Evolutionary conservation across 768 basidiomycete genomes (phyloP), one percentile per base, ranked within the genome.

Genomic region (Naganishia onofrii): DNA sequence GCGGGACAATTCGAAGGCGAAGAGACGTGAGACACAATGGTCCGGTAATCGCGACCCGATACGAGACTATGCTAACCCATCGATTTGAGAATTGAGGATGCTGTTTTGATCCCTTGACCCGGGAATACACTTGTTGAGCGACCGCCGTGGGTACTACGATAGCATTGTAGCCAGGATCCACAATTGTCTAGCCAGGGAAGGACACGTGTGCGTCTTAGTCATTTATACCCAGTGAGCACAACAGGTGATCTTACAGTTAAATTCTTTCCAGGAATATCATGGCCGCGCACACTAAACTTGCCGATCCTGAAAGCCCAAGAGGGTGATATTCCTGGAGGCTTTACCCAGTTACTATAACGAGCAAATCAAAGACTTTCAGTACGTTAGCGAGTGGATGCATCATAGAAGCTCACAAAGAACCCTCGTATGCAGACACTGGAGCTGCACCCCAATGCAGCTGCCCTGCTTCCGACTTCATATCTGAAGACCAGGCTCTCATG

Each of bases 371-470:
- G 23, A n/a, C 17, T 10, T 23, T 31, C 19, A 55, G 54, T 6
- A 1, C 19, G 5, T 34, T 34, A 55, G 26, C 54, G 54, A 19
- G 8, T 34, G 19, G 15, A 13, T n/a, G 56, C 13, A 21, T 7
- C 46, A 10, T 29, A 19, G 21, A 23, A 19, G 23, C 79, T 74
- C 44, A 80, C 79, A 79, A 80, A n/a, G 74, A 66, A 7, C 79
- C 79, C 7, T 67, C 52, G 57, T 72, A 77, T 3, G 65, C 54
- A 10, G 46, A 70, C 0, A 32, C 15, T 0, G 78, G 78, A 36
- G 68, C 75, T 6, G 74, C 79, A 9, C 79, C 79, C 79, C 79
- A 80, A 58, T 80, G 78, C 1, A 80, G 64, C 19, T 53, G 68
- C 0, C 79, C 79, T 7, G 76, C 78, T 23, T 64, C 55, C 9